A percentile compares a stretch with the other conserved stretches of the same genome.
These are phyloP conservation scores for Theobroma cacao DNA, from an alignment of 345 rosid species.

Conservation along the genomic window DNA sequence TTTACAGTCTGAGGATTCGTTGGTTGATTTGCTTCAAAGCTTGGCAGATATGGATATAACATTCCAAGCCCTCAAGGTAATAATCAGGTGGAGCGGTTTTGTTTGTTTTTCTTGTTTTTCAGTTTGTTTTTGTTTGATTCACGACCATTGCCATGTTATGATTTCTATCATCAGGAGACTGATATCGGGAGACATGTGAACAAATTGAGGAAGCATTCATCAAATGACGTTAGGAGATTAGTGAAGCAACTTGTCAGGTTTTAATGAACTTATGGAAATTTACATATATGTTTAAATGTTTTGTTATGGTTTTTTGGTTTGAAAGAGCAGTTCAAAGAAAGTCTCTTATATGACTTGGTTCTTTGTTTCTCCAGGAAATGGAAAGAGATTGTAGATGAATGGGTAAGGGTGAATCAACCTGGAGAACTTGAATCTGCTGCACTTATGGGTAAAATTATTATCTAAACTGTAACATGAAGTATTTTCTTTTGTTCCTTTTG, in stretches of 20 bases:
- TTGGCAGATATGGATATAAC: slow-evolving; percentile 96
- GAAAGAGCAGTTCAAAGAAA: not conserved
- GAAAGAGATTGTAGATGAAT: slow-evolving; percentile 91
- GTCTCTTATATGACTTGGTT: slow-evolving; percentile 1
- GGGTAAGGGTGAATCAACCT: slow-evolving; percentile 87
- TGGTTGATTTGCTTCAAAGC: slow-evolving; percentile 90
- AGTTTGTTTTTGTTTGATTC: not conserved
- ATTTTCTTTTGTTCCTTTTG: slow-evolving; percentile 26
- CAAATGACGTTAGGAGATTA: slow-evolving; percentile 55
- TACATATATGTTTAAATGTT: not conserved
- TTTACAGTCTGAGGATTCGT: slow-evolving; percentile 80
- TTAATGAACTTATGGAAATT: not conserved
- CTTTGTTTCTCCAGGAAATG: slow-evolving; percentile 63
- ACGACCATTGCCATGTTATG: not conserved
- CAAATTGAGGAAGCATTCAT: slow-evolving; percentile 52
- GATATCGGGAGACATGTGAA: slow-evolving; percentile 75
- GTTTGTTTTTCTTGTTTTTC: slow-evolving; percentile 3
- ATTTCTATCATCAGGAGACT: slow-evolving; percentile 56
- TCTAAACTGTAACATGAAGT: slow-evolving; percentile 26
- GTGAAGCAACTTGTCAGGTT: slow-evolving; percentile 76
- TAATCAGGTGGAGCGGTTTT: slow-evolving; percentile 21
- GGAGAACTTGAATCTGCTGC: slow-evolving; percentile 66
- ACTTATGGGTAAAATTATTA: slow-evolving; percentile 55
- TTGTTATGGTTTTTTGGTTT: not conserved
- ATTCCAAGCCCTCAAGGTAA: slow-evolving; percentile 85